Conservation (phyloP, 345 rosid genomes). For the Reutealis trisperma region DNA sequence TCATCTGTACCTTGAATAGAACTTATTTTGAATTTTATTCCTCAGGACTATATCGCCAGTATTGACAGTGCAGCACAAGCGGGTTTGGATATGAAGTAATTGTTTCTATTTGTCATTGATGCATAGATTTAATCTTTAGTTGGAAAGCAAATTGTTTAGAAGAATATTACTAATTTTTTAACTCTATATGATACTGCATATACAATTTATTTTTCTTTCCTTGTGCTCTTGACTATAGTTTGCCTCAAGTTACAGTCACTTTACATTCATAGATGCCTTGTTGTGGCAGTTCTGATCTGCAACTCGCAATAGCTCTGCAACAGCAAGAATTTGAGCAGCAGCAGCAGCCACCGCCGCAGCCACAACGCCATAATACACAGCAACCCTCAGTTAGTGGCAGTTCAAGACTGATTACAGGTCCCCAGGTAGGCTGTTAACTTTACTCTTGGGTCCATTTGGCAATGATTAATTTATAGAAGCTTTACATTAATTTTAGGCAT, state of each 20-base stretch:
- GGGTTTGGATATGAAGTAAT: slow-evolving; percentile 70
- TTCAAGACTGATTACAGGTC: slow-evolving; percentile 81
- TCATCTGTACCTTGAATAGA: background rate
- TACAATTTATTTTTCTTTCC: background rate
- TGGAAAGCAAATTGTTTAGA: background rate
- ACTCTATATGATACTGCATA: background rate
- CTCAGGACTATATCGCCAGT: slow-evolving; percentile 89
- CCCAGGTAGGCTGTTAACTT: slow-evolving; percentile 66
- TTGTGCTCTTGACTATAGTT: background rate
- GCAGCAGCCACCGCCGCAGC: slow-evolving; percentile 59
- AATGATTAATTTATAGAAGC: no score
- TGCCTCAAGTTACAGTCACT: background rate
- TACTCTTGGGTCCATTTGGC: no score
- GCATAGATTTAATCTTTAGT: slow-evolving; percentile 8
- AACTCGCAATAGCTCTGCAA: slow-evolving; percentile 94
- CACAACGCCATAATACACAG: slow-evolving; percentile 50
- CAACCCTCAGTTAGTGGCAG: slow-evolving; percentile 50
- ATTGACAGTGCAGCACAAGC: slow-evolving; percentile 61
- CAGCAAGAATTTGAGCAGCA: slow-evolving; percentile 90
- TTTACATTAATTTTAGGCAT: no score
- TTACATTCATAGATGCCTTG: slow-evolving; percentile 1
- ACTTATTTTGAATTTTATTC: slow-evolving; percentile 25
- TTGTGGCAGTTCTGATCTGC: slow-evolving; percentile 82
- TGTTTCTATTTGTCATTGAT: slow-evolving; percentile 23
- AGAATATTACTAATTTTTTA: background rate